Percentiles rank a stretch among this genome's conserved stretches.
Conservation (phyloP, 2,329 filamentous ascomycete genomes). For the Beauveria pseudobassiana region DNA sequence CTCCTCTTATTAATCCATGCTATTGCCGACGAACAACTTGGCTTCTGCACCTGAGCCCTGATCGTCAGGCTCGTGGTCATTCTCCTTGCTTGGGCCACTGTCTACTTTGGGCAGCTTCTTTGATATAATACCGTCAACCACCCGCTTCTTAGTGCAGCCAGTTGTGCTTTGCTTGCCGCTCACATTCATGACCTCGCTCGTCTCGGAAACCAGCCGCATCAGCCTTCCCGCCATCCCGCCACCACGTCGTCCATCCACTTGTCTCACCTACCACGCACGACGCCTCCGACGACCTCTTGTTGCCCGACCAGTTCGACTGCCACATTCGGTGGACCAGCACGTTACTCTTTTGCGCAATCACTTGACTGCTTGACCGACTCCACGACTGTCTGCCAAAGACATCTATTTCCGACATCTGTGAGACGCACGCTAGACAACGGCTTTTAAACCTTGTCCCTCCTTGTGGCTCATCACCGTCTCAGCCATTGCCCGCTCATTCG, state of each 20-base stretch:
- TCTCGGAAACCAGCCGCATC: not conserved
- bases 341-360: not conserved
- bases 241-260: not conserved
- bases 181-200: not conserved
- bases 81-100: not conserved
- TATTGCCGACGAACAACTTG: not conserved
- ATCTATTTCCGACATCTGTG: constrained; percentile 9
- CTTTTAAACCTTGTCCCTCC: constrained; percentile 4
- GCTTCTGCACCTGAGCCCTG: not conserved
- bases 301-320: not conserved
- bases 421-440: constrained; percentile 10
- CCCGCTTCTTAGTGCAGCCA: not conserved
- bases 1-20: not conserved
- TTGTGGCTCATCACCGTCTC: constrained; percentile 8
- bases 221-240: not conserved
- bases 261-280: constrained; percentile 1
- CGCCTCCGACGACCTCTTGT: constrained; percentile 1
- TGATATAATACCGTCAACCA: not conserved
- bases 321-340: constrained; percentile 1
- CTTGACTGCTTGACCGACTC: constrained; percentile 2
- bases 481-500: constrained; percentile 7
- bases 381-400: not conserved
- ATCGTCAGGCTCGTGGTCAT: not conserved
- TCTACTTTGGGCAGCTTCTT: constrained; percentile 1
- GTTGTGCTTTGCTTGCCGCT: not conserved